These are phyloP conservation scores for Xylariaceae sp. DNA, from an alignment of 2,329 filamentous ascomycete species.

Conservation along the genomic window DNA sequence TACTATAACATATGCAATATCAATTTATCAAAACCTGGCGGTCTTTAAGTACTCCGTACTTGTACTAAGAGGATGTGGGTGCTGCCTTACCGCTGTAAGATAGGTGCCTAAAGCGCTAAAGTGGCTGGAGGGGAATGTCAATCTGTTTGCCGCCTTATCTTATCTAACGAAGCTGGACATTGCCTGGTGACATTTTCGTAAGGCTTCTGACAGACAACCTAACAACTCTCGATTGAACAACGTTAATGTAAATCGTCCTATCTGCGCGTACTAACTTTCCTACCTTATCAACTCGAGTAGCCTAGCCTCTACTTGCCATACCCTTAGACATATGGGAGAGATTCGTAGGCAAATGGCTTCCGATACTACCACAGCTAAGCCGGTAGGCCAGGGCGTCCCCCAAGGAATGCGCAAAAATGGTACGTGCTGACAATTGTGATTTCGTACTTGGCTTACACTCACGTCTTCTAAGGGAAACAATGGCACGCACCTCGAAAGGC, in stretches of 20 bases:
- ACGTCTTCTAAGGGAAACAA: constrained; percentile 68
- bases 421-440: constrained; percentile 33
- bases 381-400: constrained; percentile 33
- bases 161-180: neutral
- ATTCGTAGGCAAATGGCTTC: constrained; percentile 38
- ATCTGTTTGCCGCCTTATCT: neutral
- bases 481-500: constrained; percentile 82
- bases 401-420: constrained; percentile 80
- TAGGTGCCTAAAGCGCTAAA: neutral
- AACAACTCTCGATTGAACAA: neutral
- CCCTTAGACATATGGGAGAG: neutral
- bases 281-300: no score
- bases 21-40: no score
- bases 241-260: neutral
- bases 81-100: neutral
- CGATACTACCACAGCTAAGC: constrained; percentile 31
- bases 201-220: neutral
- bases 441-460: constrained; percentile 2
- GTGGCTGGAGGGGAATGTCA: neutral
- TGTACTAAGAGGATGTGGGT: neutral
- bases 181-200: neutral
- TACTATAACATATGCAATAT: no score
- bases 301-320: no score
- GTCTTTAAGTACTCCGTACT: no score
- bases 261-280: no score